Conservation (phyloP, 805 yeast genomes). For the Cyberlindnera petersonii region DNA sequence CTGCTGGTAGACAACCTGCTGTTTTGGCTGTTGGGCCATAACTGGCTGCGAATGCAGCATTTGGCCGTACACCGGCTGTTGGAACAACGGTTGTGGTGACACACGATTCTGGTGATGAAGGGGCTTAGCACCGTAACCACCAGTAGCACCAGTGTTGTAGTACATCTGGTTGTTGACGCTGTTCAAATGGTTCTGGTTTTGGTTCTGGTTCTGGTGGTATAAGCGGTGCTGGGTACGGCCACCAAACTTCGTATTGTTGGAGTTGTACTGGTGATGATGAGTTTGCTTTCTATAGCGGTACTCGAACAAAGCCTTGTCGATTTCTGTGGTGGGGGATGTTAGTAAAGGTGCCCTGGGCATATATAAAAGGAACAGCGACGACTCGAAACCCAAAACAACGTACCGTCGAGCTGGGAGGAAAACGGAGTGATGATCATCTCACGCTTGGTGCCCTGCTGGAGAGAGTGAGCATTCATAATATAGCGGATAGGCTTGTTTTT, state of each 20-base stretch:
- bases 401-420: conserved; percentile 19
- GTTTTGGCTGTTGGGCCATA: conserved; percentile 4
- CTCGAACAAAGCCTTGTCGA: conserved; percentile 26
- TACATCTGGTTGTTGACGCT: not conserved
- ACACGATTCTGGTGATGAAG: conserved; percentile 1
- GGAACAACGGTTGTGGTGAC: conserved; percentile 6
- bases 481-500: conserved; percentile 1
- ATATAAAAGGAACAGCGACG: not conserved
- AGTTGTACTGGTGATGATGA: conserved; percentile 4
- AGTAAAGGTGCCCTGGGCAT: conserved; percentile 5
- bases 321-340: conserved; percentile 16
- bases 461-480: conserved; percentile 3
- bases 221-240: too few species aligned
- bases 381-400: conserved; percentile 10
- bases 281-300: conserved; percentile 22
- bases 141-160: not conserved
- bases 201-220: conserved; percentile 2
- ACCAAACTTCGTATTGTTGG: too few species aligned
- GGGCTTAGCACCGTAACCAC: not conserved
- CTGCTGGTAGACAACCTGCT: not conserved
- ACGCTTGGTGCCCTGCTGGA: conserved; percentile 11
- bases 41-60: not conserved
- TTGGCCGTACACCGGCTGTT: conserved; percentile 4
- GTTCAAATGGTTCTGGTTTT: conserved; percentile 1
- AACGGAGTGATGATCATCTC: conserved; percentile 14